Base-by-base conservation (phyloP, 1,139 yeast genomes). In the Zhuliangozyma parablackwelliae region DNA sequence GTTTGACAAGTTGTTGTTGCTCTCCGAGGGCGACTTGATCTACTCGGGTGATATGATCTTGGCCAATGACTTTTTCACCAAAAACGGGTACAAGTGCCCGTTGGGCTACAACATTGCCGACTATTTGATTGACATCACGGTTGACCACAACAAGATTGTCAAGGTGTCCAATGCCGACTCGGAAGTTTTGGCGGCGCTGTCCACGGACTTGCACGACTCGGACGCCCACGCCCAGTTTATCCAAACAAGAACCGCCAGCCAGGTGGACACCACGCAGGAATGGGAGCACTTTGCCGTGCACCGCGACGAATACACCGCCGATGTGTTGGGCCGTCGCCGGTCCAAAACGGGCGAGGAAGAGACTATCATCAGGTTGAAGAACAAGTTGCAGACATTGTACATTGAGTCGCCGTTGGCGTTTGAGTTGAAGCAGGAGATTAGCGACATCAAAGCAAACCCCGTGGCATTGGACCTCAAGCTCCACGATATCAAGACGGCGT, bases 271-370 rank as follows among this genome's bases (percentile, higher is more conserved):
- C 5, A 85, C 90, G 7, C 68, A 81, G 28, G 96, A 87, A 59
- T 89, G 97, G 96, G 89, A 80, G 38, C 96, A 87, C 58, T 80
- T 70, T 56, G 96, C 95, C 0, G 75, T 75, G n/a, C 96, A 88
- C 54, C 68, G 95, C 37, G 90, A 84, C 49, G 95, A 85, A 45
- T 70, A 72, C 40, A 59, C 54, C 29, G 47, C 47, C 28, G 46
- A 50, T 8, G 32, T 42, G 16, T 44, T 49, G 16, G 48, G 48
- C 7, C 36, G 38, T 9, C 45, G 40, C 11, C 45, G 49, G 10
- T 41, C 54, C 23, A 42, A 49, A n/a, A 29, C 46, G 9, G 53
- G 59, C 23, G 60, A 58, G 21, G 63, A 61, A 9, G 65, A 60
- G 28, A 59, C 62, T 8, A 47, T 55, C 11, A 45, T 65, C 23